Evolutionary conservation across 2,329 filamentous ascomycete genomes (phyloP).

Genomic region (Paracamarosporium sp.): DNA sequence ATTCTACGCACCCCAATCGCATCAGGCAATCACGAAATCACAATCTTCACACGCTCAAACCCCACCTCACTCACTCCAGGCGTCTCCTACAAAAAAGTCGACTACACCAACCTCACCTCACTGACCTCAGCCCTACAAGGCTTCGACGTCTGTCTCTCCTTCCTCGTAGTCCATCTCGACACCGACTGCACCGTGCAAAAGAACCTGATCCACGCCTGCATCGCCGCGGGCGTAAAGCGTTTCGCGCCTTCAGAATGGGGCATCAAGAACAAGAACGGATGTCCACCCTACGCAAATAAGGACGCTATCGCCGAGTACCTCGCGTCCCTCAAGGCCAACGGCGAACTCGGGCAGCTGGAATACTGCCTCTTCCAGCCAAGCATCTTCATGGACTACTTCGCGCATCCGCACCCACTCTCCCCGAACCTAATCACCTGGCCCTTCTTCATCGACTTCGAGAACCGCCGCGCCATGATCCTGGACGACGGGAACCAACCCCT

Average conservation of each 20-base stretch:
- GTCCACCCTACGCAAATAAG: conserved; percentile 62
- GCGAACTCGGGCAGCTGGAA: conserved; percentile 54
- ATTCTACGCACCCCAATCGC: conserved; percentile 59
- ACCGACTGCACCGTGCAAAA: conserved; percentile 30
- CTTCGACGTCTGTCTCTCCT: conserved; percentile 59
- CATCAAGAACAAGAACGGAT: conserved; percentile 36
- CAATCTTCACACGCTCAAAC: conserved; percentile 58
- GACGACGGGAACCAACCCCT: conserved; percentile 34
- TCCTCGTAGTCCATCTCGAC: conserved; percentile 37
- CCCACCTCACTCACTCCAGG: conserved; percentile 23
- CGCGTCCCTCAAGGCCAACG: conserved; percentile 56
- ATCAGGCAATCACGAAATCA: conserved; percentile 60
- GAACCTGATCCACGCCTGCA: conserved; percentile 41
- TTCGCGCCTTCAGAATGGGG: conserved; percentile 43
- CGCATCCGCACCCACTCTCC: conserved; percentile 56
- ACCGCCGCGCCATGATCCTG: conserved; percentile 34
- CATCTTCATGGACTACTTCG: conserved; percentile 63
- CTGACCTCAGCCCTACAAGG: conserved; percentile 53
- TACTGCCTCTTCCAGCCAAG: conserved; percentile 65
- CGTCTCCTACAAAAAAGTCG: conserved; percentile 50
- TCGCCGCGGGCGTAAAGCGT: conserved; percentile 34
- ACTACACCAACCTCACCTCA: conserved; percentile 52
- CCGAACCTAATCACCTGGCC: conserved; percentile 51
- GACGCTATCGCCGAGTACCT: conserved; percentile 59
- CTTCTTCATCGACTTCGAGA: conserved; percentile 40